Conservation (phyloP, 805 yeast genomes). For the Maudiozyma turicensis region DNA sequence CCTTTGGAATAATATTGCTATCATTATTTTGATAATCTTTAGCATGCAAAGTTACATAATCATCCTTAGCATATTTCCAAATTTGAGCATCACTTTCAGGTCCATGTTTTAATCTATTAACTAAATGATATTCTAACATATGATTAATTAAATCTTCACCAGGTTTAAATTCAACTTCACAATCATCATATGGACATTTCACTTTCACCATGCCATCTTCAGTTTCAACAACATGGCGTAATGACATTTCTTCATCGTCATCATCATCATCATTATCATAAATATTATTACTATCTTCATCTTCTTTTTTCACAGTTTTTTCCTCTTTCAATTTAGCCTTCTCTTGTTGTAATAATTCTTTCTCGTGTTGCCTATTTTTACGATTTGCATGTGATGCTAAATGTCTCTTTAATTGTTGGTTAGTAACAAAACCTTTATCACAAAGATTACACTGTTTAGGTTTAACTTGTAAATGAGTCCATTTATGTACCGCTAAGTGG, state of each 20-base stretch:
- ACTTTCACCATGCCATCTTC: not conserved
- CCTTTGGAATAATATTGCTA: not conserved
- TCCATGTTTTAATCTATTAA: slow-evolving; percentile 7
- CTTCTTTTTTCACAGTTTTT: not conserved
- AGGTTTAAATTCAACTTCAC: slow-evolving; percentile 5
- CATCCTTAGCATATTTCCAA: slow-evolving; percentile 1
- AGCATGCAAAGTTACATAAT: not conserved
- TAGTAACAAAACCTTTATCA: slow-evolving; percentile 50
- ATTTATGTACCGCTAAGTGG: slow-evolving; percentile 66
- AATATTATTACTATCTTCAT: not conserved
- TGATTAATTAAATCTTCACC: slow-evolving; percentile 13
- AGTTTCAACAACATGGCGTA: not conserved
- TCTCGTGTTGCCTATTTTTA: slow-evolving; percentile 9
- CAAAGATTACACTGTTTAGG: slow-evolving; percentile 50
- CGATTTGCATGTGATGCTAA: slow-evolving; percentile 43
- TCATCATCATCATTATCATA: not conserved
- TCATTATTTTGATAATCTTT: not conserved
- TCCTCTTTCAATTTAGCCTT: not conserved
- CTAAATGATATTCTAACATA: slow-evolving; percentile 12
- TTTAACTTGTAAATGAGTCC: slow-evolving; percentile 53
- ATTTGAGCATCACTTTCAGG: slow-evolving; percentile 1
- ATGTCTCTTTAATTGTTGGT: slow-evolving; percentile 52
- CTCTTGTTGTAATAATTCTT: not conserved
- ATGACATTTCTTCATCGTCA: not conserved
- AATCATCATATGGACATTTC: slow-evolving; percentile 12